Base-by-base conservation (phyloP, 331 rosid genomes). In the Pyrus hybrid region DNA sequence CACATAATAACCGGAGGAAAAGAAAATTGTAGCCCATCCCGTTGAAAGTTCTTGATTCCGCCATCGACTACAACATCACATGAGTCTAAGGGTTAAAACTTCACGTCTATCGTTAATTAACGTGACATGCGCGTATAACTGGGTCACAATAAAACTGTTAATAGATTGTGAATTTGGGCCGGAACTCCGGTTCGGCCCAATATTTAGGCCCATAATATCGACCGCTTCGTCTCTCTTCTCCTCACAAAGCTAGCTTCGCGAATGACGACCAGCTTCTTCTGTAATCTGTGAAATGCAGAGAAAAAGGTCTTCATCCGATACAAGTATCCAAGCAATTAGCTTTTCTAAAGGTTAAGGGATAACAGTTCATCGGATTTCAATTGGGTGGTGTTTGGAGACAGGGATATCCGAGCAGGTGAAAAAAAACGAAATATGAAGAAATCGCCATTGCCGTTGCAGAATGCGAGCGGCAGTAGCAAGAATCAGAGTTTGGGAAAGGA, bases 371-470 rank as follows among this genome's bases (percentile, higher is more conserved):
- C 14, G 8, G 8, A 23, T 37, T 26, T 17, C 56, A 18, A 66
- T 35, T 66, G 25, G 43, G 16, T 30, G 16, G 68, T 63, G 8
- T 63, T 63, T 8, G 68, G 68, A 4, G 0, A 18, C 16, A 1
- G 6, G 43, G 43, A 21, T 30, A 76, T 49, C 63, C 56, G 54
- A 63, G 85, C 80, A 41, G 13, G 47, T 41, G 47, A 37, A n/a
- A n/a, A 11, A 37, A 41, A 30, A 37, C 5, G 14, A 41, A 41
- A 11, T 41, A 94, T 92, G 99, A 89, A 87, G 86, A 91, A 94
- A 64, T 84, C 91, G 13, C 41, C 78, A 17, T 80, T 94, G 77
- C 97, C 96, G 41, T 68, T 90, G 71, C 89, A 58, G 25, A 79
- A 72, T 45, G 76, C 45, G 3, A 45, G 70, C 43, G 67, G 74